Conservation (phyloP, 805 yeast genomes). For the Candida namnaoensis region DNA sequence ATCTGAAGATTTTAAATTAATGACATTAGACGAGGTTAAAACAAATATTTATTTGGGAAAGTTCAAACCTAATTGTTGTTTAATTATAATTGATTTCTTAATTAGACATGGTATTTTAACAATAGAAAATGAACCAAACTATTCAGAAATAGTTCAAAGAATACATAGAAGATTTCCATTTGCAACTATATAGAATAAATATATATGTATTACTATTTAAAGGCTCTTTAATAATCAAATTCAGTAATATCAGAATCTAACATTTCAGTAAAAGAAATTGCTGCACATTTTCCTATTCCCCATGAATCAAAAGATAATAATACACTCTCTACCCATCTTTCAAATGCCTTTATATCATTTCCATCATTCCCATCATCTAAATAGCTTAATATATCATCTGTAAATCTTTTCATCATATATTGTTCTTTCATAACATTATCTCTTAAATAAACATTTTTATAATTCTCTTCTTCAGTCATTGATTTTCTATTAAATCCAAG, state of each 20-base stretch:
- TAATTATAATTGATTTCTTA: constrained; percentile 73
- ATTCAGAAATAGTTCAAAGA: constrained; percentile 45
- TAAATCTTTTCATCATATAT: neutral
- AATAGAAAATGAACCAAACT: constrained; percentile 58
- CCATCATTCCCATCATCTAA: neutral
- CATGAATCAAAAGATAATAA: neutral
- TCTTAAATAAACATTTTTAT: neutral
- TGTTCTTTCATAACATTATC: neutral
- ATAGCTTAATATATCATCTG: neutral
- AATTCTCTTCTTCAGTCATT: neutral
- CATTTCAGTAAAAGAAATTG: too few relatives aligned
- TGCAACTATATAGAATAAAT: constrained; percentile 26
- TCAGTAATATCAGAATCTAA: too few relatives aligned
- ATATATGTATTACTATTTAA: too few relatives aligned
- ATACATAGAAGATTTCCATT: constrained; percentile 68
- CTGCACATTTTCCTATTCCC: neutral
- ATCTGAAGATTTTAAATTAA: constrained; percentile 61
- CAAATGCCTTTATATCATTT: neutral
- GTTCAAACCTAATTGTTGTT: constrained; percentile 87
- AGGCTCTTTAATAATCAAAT: too few relatives aligned
- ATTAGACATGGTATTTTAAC: constrained; percentile 76
- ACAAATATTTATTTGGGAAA: constrained; percentile 41
- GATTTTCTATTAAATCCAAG: neutral
- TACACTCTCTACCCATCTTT: neutral
- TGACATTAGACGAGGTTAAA: constrained; percentile 51